Conservation (phyloP, 163 green algal species). For the Chlorella variabilis region DNA sequence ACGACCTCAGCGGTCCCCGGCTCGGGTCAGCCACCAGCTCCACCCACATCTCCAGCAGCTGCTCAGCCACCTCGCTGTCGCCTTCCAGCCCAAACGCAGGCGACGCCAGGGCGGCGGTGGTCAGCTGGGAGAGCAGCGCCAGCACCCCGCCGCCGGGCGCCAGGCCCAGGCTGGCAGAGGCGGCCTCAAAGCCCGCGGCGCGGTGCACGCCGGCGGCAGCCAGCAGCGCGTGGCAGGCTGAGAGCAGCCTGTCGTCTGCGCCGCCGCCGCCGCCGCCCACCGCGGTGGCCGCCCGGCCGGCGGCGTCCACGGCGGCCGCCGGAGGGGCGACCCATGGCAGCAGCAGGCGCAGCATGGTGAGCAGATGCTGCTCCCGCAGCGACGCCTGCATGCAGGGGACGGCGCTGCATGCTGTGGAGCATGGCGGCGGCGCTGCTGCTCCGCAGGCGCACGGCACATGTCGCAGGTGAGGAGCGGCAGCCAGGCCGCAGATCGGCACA, state of each 20-base stretch:
- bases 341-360: conserved; percentile 35
- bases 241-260: conserved; percentile 19
- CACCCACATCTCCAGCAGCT: conserved; percentile 46
- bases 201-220: conserved; percentile 36
- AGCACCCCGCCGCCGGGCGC: conserved; percentile 24
- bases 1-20: conserved; percentile 12
- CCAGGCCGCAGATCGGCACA: no score
- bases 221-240: conserved; percentile 36
- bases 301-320: neutral
- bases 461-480: no score
- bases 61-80: conserved; percentile 11
- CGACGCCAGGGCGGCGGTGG: conserved; percentile 6
- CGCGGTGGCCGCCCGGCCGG: neutral
- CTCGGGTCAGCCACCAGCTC: conserved; percentile 40
- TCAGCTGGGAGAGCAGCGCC: conserved; percentile 34
- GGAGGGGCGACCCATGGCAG: conserved; percentile 19
- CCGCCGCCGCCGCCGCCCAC: neutral
- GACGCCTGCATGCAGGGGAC: neutral
- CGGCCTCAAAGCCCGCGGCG: conserved; percentile 19
- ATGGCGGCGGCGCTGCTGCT: no score
- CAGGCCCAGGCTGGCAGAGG: conserved; percentile 2
- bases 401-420: no score
- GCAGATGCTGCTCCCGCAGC: conserved; percentile 2
- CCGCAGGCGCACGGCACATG: no score
- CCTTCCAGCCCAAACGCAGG: neutral